Evolutionary conservation across 2,329 filamentous ascomycete genomes (phyloP), one percentile per base, ranked within the genome.

Genomic region (Penicillium sumatraense): DNA sequence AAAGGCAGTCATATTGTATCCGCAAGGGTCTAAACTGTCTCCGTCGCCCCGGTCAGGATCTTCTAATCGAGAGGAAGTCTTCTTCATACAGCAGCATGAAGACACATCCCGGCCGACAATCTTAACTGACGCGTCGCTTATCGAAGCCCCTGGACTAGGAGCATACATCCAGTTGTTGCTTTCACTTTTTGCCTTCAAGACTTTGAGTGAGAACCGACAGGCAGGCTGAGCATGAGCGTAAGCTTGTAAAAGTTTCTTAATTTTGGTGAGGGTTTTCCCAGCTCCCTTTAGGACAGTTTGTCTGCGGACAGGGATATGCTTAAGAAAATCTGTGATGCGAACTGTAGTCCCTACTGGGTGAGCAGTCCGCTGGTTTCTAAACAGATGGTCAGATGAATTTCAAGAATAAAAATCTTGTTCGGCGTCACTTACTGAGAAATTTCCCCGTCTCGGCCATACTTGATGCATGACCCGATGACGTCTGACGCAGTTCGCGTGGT

Each of bases 271-370:
- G 7, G 70, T 79, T 59, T 80, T 85, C 10, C 76, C 60, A 0
- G 79, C 69, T 31, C 75, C 72, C 61, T 85, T 87, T 24, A 83
- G 58, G 2, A 79, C 77, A 3, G 78, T 75, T 67, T 87, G 82
- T 62, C 78, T 80, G 35, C 86, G 80, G 5, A 89, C 86, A 7
- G 86, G 86, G 16, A 87, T 75, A 31, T 74, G 67, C 51, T 82
- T 81, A 53, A 88, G 79, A 61, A 88, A 83, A 33, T 83, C 76
- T 10, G 72, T 77, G 10, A 87, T 74, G 33, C 80, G 80, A 44
- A 88, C 77, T 14, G 82, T 86, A 1, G 85, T 88, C 2, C 86
- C 86, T 3, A 85, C 75, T 1, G 85, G 80, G 64, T 86, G 79
- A 52, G 85, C 83, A 16, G 77, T 72, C 46, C 71, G 75, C 46